Conservation (phyloP, 2,329 filamentous ascomycete genomes). For the Helotiales sp. region DNA sequence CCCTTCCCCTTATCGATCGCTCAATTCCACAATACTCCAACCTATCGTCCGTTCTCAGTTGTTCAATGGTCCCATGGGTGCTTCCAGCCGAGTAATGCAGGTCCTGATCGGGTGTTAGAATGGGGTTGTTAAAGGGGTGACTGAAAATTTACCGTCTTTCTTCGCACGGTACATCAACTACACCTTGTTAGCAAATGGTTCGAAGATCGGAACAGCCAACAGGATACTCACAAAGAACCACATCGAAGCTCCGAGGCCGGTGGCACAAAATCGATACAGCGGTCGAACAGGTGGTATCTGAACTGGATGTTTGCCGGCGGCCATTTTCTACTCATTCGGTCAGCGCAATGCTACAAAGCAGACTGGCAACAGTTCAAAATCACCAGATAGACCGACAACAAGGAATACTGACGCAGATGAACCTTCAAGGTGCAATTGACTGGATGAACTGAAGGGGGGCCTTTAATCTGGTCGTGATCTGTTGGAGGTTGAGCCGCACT, state of each 20-base stretch:
- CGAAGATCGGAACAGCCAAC: neutral
- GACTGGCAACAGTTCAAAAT: conserved; percentile 9
- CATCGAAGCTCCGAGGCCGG: conserved; percentile 91
- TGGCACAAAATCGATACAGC: conserved; percentile 85
- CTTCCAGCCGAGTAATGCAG: conserved; percentile 88
- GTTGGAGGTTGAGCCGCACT: neutral
- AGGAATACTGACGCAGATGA: conserved; percentile 11
- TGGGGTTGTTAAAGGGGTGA: neutral
- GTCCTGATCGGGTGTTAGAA: conserved; percentile 50
- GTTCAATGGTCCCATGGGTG: conserved; percentile 93
- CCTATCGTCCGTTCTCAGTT: neutral
- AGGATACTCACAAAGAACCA: conserved; percentile 89
- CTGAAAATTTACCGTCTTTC: conserved; percentile 73
- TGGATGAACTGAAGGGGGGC: neutral
- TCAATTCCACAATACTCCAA: neutral
- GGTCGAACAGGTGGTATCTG: conserved; percentile 65
- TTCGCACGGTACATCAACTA: conserved; percentile 96
- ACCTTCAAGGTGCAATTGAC: neutral
- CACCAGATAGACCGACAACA: neutral
- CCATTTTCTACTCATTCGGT: conserved; percentile 30
- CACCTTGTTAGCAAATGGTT: conserved; percentile 26
- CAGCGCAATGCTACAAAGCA: conserved; percentile 8
- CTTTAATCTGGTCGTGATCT: neutral
- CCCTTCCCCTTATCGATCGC: neutral
- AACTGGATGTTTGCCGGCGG: conserved; percentile 55